Percentiles rank a stretch among this genome's conserved stretches.
These are phyloP conservation scores for Nothopassalora personata DNA, from an alignment of 2,329 filamentous ascomycete species.

Conservation along the genomic window DNA sequence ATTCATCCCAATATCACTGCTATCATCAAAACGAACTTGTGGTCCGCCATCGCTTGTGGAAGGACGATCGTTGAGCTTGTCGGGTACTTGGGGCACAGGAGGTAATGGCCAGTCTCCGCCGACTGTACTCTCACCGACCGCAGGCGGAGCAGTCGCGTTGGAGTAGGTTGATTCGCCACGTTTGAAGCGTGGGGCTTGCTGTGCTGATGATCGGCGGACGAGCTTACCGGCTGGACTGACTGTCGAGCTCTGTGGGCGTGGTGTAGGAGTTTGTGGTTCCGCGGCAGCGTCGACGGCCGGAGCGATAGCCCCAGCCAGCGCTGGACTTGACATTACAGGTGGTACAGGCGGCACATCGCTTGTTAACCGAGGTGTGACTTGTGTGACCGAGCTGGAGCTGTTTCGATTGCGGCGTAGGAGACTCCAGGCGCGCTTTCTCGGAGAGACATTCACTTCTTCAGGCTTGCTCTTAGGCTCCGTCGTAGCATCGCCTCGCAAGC, in stretches of 20 bases:
- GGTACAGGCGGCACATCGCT: slow-evolving; percentile 1
- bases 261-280: slow-evolving; percentile 7
- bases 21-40: slow-evolving; percentile 12
- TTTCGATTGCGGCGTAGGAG: slow-evolving; percentile 33
- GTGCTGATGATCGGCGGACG: slow-evolving; percentile 25
- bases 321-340: neutral
- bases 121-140: slow-evolving; percentile 19
- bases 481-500: slow-evolving; percentile 47
- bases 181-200: slow-evolving; percentile 15
- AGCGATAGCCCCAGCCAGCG: neutral
- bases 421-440: slow-evolving; percentile 28
- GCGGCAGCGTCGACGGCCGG: neutral
- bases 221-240: slow-evolving; percentile 34
- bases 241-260: slow-evolving; percentile 48
- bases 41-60: slow-evolving; percentile 31
- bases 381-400: slow-evolving; percentile 23
- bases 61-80: slow-evolving; percentile 22
- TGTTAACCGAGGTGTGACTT: neutral
- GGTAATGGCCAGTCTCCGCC: slow-evolving; percentile 46
- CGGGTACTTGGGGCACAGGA: slow-evolving; percentile 23
- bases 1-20: neutral
- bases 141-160: slow-evolving; percentile 24
- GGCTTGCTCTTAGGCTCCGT: slow-evolving; percentile 14
- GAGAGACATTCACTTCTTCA: slow-evolving; percentile 12
- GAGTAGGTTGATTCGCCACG: slow-evolving; percentile 24